Evolutionary conservation across 257 asterid species (phyloP).

Genomic region (Striga asiatica): DNA sequence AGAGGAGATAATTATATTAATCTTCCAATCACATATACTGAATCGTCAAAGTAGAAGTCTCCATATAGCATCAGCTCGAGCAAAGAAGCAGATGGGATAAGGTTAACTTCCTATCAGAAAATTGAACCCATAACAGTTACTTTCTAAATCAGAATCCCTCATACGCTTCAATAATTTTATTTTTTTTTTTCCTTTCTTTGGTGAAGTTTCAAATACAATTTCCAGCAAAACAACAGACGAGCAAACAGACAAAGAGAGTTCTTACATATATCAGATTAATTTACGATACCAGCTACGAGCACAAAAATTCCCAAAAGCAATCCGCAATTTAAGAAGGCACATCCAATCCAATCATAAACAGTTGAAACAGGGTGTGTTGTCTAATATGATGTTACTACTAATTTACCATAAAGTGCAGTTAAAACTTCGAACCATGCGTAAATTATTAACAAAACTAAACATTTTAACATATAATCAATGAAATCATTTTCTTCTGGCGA

Average conservation of each 20-base stretch:
- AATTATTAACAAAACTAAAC: slow-evolving; percentile 5
- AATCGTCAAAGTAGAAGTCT: background rate
- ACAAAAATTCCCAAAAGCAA: background rate
- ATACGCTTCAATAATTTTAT: background rate
- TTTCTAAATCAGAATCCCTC: slow-evolving; percentile 2
- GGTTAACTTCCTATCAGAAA: background rate
- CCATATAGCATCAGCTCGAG: background rate
- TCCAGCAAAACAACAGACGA: background rate
- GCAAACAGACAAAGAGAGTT: no score
- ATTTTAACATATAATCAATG: background rate
- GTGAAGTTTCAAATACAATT: background rate
- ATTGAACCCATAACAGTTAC: background rate
- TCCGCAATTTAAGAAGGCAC: background rate
- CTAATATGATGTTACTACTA: background rate
- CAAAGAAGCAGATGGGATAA: background rate
- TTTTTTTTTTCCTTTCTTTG: background rate
- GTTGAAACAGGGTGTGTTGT: background rate
- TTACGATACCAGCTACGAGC: background rate
- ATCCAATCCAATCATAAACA: background rate
- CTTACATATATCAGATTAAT: no score
- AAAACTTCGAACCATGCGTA: background rate
- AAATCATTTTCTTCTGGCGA: no score
- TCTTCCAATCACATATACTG: background rate
- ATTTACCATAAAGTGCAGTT: background rate
- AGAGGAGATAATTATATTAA: slow-evolving; percentile 2